A percentile compares a stretch with the other conserved stretches of the same genome.
phyloP scores from a whole-genome alignment of 108 stramenopile genomes.

The Seminavis robusta region DNA sequence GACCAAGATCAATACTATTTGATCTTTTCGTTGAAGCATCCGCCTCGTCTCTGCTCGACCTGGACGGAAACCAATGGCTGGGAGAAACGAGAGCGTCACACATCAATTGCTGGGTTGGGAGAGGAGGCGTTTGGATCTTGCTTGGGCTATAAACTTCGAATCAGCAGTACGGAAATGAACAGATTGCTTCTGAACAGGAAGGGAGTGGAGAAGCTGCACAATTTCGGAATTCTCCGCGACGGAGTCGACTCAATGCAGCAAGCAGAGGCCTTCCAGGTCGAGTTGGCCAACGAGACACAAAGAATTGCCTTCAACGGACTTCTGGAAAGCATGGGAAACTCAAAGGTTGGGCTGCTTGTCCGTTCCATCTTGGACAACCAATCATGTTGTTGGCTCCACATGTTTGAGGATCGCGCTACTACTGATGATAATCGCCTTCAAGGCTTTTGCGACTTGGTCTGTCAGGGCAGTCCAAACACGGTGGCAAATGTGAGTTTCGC shows the following conservation, averaged over 20 bases:
- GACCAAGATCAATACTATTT: neutral
- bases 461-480: too few relatives aligned
- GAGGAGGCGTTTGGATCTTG: neutral
- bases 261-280: neutral
- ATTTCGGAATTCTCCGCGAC: neutral
- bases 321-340: too few relatives aligned
- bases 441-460: too few relatives aligned
- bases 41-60: too few relatives aligned
- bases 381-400: too few relatives aligned
- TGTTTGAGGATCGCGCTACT: too few relatives aligned
- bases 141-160: conserved; percentile 3
- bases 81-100: neutral
- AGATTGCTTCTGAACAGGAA: neutral
- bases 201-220: neutral
- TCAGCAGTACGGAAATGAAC: neutral
- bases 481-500: too few relatives aligned
- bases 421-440: too few relatives aligned
- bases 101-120: neutral
- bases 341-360: too few relatives aligned
- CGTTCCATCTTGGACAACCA: too few relatives aligned
- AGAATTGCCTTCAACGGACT: neutral
- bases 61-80: neutral
- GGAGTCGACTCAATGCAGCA: neutral
- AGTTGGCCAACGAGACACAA: neutral
- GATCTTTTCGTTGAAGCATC: neutral